Evolutionary conservation across 2,329 filamentous ascomycete species (phyloP), one percentile per base, ranked within the genome.

Genomic region (Berkeleyomyces rouxiae): DNA sequence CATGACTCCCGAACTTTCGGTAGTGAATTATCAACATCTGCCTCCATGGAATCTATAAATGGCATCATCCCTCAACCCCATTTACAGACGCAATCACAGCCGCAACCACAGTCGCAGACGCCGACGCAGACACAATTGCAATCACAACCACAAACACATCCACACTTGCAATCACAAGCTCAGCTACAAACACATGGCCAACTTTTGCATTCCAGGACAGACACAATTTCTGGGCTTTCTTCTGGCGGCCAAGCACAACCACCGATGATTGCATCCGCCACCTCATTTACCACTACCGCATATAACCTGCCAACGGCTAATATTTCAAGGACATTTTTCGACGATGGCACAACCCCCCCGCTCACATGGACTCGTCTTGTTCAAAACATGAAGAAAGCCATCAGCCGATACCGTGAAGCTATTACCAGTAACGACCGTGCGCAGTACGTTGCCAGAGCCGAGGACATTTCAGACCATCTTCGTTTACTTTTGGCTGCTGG

Each of bases 401-500:
- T 99, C 65, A 90, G 96, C 68, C 82, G 86, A 63, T 99, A 97
- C 73, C 83, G 90, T 55, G 87, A 95, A 67, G 88, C 89, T n/a
- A 88, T 99, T 68, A 86, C 85, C 66, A 87, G 84, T 68, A 86
- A 85, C 66, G 85, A 87, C 70, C 85, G 91, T 36, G 88, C 90
- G 2, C 90, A 97, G 71, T 97, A 95, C 72, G 93, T 97, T 36
- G 86, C 87, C 64, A 83, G 88, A 66, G 93, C 93, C n/a, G 93
- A 99, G 74, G 92, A 99, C 71, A 96, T 99, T 61, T 97, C 93
- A 4, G 93, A 99, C 71, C 92, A 99, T 72, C 78, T 99, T 63
- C 87, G 93, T 62, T 79, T 97, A 67, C 82, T 99, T 6, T 82
- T 99, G n/a, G 91, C 91, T 39, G 93, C 93, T 62, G 93, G 91